Conservation (phyloP, 1,139 yeast genomes). For the Blastobotrys apis region DNA sequence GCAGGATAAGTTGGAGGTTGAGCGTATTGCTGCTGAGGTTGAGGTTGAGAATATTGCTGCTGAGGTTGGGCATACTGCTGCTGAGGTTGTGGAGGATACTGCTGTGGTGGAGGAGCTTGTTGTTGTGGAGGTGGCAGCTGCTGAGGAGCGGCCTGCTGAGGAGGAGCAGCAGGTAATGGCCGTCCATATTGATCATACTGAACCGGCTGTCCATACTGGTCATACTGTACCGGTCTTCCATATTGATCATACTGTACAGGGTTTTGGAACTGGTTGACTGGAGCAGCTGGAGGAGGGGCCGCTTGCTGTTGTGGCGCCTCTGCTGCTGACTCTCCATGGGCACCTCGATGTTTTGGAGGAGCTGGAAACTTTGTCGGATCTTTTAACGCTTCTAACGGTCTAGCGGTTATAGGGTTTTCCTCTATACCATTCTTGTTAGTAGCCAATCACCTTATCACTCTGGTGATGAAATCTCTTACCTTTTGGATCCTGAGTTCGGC, state of each 20-base stretch:
- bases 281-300: slow-evolving; percentile 19
- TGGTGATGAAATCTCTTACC: no score
- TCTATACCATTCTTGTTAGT: no score
- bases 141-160: slow-evolving; percentile 1
- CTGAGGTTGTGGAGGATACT: slow-evolving; percentile 9
- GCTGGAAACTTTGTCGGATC: slow-evolving; percentile 48
- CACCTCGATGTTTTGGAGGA: slow-evolving; percentile 45
- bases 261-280: slow-evolving; percentile 6
- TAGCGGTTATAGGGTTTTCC: slow-evolving; percentile 24
- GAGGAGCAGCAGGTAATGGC: slow-evolving; percentile 11
- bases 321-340: slow-evolving; percentile 36
- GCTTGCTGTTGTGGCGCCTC: slow-evolving; percentile 14
- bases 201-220: slow-evolving; percentile 4
- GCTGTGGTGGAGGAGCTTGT: slow-evolving; percentile 22
- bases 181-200: slow-evolving; percentile 11
- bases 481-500: background rate
- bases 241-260: slow-evolving; percentile 5
- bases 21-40: slow-evolving; percentile 7
- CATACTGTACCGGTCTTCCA: slow-evolving; percentile 5
- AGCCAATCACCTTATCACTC: no score
- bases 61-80: no score
- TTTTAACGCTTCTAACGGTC: slow-evolving; percentile 36
- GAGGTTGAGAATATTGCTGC: slow-evolving; percentile 5
- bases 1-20: slow-evolving; percentile 7
- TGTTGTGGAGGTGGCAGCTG: slow-evolving; percentile 8